Base-by-base conservation (phyloP, 805 yeast genomes). In the Yarrowia sp. region DNA sequence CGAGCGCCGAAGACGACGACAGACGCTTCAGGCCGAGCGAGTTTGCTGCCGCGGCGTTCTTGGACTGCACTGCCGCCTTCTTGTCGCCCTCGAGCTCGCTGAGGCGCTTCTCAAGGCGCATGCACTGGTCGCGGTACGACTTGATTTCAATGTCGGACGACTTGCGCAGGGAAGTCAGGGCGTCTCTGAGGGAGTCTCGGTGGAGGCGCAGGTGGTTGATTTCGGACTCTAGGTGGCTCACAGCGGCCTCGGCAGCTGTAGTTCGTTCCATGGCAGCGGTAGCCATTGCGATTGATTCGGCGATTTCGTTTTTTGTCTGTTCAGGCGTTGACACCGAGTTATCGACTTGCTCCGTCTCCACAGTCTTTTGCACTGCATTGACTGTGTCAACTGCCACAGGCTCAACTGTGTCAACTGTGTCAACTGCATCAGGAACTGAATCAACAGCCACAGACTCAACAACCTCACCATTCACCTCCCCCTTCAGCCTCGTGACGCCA, bases 111-210 rank as follows among this genome's bases (percentile, higher is more conserved):
- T 55, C 61, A 12, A 55, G 38, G 1, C 61, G 47, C 29, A 39
- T 18, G 8, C 46, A 38, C 29, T 55, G 61, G 35, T 55, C 61
- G 14, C 61, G 8, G 47, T 55, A 55, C 13, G 61, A 55, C 27
- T 31, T 25, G 47, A 55, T 55, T 38, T 55, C 61, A 19, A 55
- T 55, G 27, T 55, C 61, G 6, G 61, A 36, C 16, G 61, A 55
- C 61, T 55, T 55, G 29, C 61, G 29, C 22, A 55, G 38, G 0
- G 61, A 55, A 2, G 61, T 55, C 7, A 55, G 47, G 1, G 61
- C 61, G 38, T 55, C 61, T 55, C 61, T 13, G 1, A 55, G 61
- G n/a, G 61, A 55, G 22, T 55, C 61, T 39, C 61, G 13, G 22
- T 55, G 61, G 16, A 55, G 61, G 2, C 36, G 27, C 16, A 55